These are phyloP conservation scores for Debaryomyces castellii DNA, from an alignment of 805 yeast genomes.

Conservation along the genomic window DNA sequence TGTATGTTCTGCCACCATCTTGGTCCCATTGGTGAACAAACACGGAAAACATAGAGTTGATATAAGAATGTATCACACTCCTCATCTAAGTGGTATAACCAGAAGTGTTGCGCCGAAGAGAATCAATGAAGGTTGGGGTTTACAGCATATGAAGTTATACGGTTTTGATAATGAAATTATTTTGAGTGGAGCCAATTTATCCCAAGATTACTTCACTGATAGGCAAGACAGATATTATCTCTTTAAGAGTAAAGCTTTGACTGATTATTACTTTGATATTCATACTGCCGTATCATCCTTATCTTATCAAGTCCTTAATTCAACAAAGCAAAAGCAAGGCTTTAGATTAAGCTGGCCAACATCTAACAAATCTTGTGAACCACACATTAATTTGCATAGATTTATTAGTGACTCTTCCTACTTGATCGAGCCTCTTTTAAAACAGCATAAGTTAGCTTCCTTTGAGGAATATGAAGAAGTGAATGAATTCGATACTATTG, in stretches of 20 bases:
- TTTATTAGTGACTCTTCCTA: constrained; percentile 58
- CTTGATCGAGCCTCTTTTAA: constrained; percentile 58
- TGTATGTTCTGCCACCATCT: constrained; percentile 68
- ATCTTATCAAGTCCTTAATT: constrained; percentile 60
- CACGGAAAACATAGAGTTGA: constrained; percentile 70
- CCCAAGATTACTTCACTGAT: constrained; percentile 88
- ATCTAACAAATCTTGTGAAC: constrained; percentile 65
- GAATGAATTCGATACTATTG: constrained; percentile 53
- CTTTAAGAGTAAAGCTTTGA: constrained; percentile 54
- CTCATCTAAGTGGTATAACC: constrained; percentile 69
- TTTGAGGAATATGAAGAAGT: constrained; percentile 34
- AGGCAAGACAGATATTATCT: constrained; percentile 91
- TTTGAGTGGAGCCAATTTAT: constrained; percentile 87
- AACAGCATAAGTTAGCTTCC: constrained; percentile 34
- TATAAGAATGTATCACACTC: constrained; percentile 85
- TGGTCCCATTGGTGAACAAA: constrained; percentile 63
- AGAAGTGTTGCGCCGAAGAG: constrained; percentile 72
- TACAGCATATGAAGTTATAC: constrained; percentile 96
- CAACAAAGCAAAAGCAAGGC: constrained; percentile 43
- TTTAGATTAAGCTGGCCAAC: constrained; percentile 75
- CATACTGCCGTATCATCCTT: constrained; percentile 67
- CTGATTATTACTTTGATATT: constrained; percentile 74
- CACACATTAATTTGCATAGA: constrained; percentile 49
- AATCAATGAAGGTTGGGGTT: constrained; percentile 86
- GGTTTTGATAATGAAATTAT: constrained; percentile 92